Evolutionary conservation across 2,329 filamentous ascomycete species (phyloP), one percentile per base, ranked within the genome.

Genomic region (Cladobotryum protrusum): DNA sequence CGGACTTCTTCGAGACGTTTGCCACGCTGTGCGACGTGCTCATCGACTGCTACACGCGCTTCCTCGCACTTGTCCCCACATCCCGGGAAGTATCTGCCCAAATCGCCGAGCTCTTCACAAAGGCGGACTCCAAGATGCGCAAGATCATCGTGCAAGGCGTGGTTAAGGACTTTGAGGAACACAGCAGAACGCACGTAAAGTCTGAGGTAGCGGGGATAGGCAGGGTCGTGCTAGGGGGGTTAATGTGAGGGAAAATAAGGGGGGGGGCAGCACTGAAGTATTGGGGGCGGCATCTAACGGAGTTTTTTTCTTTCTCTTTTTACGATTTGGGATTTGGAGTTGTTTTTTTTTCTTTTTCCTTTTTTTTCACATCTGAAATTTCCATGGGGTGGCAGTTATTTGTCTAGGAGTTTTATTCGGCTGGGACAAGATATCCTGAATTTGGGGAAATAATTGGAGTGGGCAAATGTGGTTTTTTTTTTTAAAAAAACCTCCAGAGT

Each of bases 1-100:
- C 93, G 0, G 93, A 99, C 68, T 99, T 96, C 62, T 93, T 92
- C 67, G 90, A 95, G 71, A 96, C 91, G 0, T 97, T 97, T 71
- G 86, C 90, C 13, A 96, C 93, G 12, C 76, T 99, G 6, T 97
- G 93, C 71, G 93, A 99, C 64, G 89, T 95, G 3, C 73, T 99
- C 54, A 95, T 96, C 60, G 93, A 97, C 66, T 89, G 85, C 62
- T 99, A 99, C 70, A 83, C 83, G 34, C 82, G 84, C 48, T 81
- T 99, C 24, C 73, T 95, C 60, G 76, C 75, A 40, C 74, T 99
- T 52, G 74, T 97, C 18, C 78, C 83, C n/a, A 82, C 82, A 3
- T 86, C 91, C 1, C 80, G 85, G 20, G 79, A 87, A 45, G 93
- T 88, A 62, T 81, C 77, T 4, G 77, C 82, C 1, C 69, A 74